Base-by-base conservation (phyloP, 345 rosid genomes). In the Eucalyptus viminalis region DNA sequence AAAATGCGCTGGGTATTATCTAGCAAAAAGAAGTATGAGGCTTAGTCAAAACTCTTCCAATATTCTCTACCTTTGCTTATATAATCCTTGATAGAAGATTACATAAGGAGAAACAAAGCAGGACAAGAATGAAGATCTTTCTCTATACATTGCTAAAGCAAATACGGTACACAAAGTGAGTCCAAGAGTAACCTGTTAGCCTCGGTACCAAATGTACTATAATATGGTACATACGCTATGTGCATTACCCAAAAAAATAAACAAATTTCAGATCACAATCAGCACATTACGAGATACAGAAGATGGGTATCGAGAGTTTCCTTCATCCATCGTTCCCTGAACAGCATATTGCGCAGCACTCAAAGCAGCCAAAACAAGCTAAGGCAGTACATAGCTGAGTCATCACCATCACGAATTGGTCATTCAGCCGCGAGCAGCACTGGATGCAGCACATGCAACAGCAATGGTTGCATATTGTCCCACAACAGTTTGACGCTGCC, bases 381-480 rank as follows among this genome's bases (percentile, higher is more conserved):
- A 96, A 83, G 56, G 96, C 96, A 22, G 93, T 67, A 91, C 94
- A 95, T 31, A 95, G 49, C 91, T 98, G 99, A 11, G 97, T 91
- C 76, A 95, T 89, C 31, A 88, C 93, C 11, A 92, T 43, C 69
- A 92, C 97, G 53, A 94, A 95, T 90, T 94, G 97, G 92, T 97
- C 91, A 72, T 95, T 98, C 86, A 95, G 92, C 91, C 87, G 93
- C 43, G 95, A 88, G 91, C 98, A 98, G 87, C 98, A 95, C 60
- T 92, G 94, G 90, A 98, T 89, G 91, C 98, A 95, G 92, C 97
- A 95, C 94, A 97, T 92, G 92, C 99, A 97, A 87, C 99, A 97
- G 92, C 98, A 98, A n/a, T 86, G 90, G 21, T 80, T 76, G 56
- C 92, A 94, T 69, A 95, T 15, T n/a, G 62, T 91, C 80, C 92